Evolutionary conservation across 164 flowering plant species (phyloP).

Genomic region (grape (Vitis vinifera)): ASM3070453v1 NC_081818.1:25874001-25874500

Average conservation of each 20-base stretch:
- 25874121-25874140: too few species aligned
- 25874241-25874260: conserved; percentile 22
- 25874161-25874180: neutral
- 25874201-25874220: conserved; percentile 15
- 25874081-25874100: conserved; percentile 13
- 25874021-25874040: conserved; percentile 26
- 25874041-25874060: conserved; percentile 33
- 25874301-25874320: conserved; percentile 27
- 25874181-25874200: conserved; percentile 22
- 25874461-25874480: too few species aligned
- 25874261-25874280: conserved; percentile 20
- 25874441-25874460: too few species aligned
- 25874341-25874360: conserved; percentile 14
- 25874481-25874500: too few species aligned
- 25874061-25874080: conserved; percentile 17
- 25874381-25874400: too few species aligned
- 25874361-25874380: too few species aligned
- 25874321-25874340: conserved; percentile 23
- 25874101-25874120: neutral
- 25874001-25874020: conserved; percentile 28
- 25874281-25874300: conserved; percentile 7
- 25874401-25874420: too few species aligned
- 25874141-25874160: neutral
- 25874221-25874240: conserved; percentile 20
- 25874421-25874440: too few species aligned